Evolutionary conservation across 208 protist genomes (phyloP).

Genomic region (Wallacemonas sp.): DNA sequence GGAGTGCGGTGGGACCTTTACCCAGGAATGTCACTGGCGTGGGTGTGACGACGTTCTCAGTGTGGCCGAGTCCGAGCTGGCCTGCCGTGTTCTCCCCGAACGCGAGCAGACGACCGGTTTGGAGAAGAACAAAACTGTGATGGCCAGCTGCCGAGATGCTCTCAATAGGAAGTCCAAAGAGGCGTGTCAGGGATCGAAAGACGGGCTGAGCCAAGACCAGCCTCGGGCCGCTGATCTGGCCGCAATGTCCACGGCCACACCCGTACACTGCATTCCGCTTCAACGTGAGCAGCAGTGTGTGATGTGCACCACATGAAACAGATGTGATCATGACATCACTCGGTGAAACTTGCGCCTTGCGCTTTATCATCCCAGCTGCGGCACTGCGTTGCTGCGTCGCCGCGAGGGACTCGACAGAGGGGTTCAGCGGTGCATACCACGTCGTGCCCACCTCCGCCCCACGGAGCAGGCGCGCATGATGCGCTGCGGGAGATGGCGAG

Average conservation of each 20-base stretch:
- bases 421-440: slow-evolving; percentile 1
- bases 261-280: slow-evolving; percentile 63
- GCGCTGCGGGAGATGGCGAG: not conserved
- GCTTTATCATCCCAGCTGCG: not conserved
- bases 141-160: slow-evolving; percentile 58
- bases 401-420: slow-evolving; percentile 1
- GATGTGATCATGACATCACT: slow-evolving; percentile 28
- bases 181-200: slow-evolving; percentile 67
- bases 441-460: not conserved
- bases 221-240: slow-evolving; percentile 62
- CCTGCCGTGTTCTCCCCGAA: slow-evolving; percentile 84
- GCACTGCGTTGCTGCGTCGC: not conserved
- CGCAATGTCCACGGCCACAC: slow-evolving; percentile 66
- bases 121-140: slow-evolving; percentile 80
- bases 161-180: slow-evolving; percentile 72
- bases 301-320: slow-evolving; percentile 65
- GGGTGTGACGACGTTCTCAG: slow-evolving; percentile 34
- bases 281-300: slow-evolving; percentile 70
- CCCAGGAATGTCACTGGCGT: slow-evolving; percentile 32
- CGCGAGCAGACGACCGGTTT: slow-evolving; percentile 69
- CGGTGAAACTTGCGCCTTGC: not conserved
- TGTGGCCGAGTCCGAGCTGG: slow-evolving; percentile 77
- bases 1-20: too few relatives aligned
- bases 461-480: not conserved
- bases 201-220: slow-evolving; percentile 48